Conservation (phyloP, 2,329 filamentous ascomycete genomes). For the Clonostachys rhizophaga region DNA sequence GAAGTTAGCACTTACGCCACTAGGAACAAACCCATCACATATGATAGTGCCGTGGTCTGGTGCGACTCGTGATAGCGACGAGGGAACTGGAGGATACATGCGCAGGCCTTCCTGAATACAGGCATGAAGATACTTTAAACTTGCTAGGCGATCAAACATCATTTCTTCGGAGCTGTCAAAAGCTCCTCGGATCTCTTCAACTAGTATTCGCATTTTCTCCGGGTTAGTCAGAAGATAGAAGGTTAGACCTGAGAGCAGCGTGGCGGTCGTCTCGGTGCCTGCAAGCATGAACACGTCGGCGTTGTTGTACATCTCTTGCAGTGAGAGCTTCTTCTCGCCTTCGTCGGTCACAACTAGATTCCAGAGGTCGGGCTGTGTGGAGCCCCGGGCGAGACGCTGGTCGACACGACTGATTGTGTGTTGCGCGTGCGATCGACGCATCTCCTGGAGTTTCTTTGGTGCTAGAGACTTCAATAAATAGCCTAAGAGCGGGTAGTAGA, state of each 20-base stretch:
- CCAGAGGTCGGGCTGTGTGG: neutral
- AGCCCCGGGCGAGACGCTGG: neutral
- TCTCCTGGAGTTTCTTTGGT: slow-evolving; percentile 5
- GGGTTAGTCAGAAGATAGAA: neutral
- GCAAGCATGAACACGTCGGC: neutral
- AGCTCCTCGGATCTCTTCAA: neutral
- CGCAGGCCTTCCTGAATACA: slow-evolving; percentile 23
- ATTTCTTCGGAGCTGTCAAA: slow-evolving; percentile 16
- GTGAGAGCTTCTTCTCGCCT: neutral
- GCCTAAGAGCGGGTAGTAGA: slow-evolving; percentile 1
- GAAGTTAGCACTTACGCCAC: slow-evolving; percentile 12
- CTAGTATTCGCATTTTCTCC: neutral
- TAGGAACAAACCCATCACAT: slow-evolving; percentile 17
- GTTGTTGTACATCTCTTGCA: slow-evolving; percentile 1
- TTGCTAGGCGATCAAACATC: slow-evolving; percentile 17
- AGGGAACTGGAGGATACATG: slow-evolving; percentile 6
- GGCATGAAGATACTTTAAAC: slow-evolving; percentile 29
- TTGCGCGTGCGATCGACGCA: slow-evolving; percentile 5
- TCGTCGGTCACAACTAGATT: neutral
- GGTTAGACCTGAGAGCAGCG: neutral
- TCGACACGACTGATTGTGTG: neutral
- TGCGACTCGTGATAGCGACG: neutral
- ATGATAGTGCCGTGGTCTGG: slow-evolving; percentile 14
- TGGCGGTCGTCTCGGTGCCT: neutral
- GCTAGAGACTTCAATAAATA: slow-evolving; percentile 4